These are phyloP conservation scores for Trypanosoma avium DNA, from an alignment of 208 protist genomes.

Conservation along the genomic window DNA sequence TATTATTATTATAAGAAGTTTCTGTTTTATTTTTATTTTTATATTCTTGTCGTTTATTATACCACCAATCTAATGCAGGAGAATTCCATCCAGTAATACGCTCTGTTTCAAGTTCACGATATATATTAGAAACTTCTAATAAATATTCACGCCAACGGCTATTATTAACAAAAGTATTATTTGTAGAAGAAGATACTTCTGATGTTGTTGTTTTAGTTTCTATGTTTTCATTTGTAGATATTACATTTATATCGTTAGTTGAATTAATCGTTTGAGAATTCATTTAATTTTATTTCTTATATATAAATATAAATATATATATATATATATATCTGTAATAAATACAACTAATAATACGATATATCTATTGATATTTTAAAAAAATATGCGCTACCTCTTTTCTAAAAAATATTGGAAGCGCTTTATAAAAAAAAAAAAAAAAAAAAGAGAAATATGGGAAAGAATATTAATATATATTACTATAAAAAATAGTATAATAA, in stretches of 20 bases:
- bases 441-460: too few relatives aligned
- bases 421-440: too few relatives aligned
- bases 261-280: too few relatives aligned
- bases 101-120: conserved; percentile 46
- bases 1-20: not conserved
- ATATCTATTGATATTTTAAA: too few relatives aligned
- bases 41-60: conserved; percentile 30
- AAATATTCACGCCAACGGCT: conserved; percentile 31
- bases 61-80: conserved; percentile 65
- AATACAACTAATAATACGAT: conserved; percentile 3
- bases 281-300: too few relatives aligned
- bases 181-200: not conserved
- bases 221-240: not conserved
- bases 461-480: too few relatives aligned
- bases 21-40: not conserved
- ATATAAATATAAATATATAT: conserved; percentile 3
- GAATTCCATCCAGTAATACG: conserved; percentile 58
- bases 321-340: conserved; percentile 9
- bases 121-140: conserved; percentile 28
- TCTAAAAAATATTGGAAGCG: too few relatives aligned
- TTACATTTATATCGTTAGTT: too few relatives aligned
- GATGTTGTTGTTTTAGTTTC: not conserved
- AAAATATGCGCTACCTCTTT: too few relatives aligned
- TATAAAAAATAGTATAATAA: too few relatives aligned
- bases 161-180: not conserved